Evolutionary conservation across 164 flowering plant species (phyloP), one percentile per base, ranked within the genome.

Genomic region (Magnolia kwangsiensis): DNA sequence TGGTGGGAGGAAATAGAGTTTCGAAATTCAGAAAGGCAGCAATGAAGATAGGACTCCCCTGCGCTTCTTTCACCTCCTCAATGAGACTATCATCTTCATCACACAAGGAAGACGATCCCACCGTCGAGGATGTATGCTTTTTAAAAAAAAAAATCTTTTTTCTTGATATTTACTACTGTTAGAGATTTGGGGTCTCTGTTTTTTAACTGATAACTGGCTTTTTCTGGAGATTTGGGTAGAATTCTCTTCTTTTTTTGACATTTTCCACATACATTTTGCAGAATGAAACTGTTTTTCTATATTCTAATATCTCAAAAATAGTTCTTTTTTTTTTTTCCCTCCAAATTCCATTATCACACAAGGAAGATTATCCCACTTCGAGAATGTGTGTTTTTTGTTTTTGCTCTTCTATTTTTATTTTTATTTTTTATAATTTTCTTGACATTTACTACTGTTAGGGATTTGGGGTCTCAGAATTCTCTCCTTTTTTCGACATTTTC

Each of bases 21-120:
- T 82, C 78, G 31, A 80, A 69, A 51, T 31, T 82, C 55, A 71
- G 82, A 67, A 80, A 27, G 68, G 81, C 71, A 50, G 85, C 79
- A 3, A 73, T 77, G 67, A 80, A 66, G 69, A 78, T 83, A 7
- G 77, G 76, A 16, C 63, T 83, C 10, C 81, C 85, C 63, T 83
- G 85, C 37, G 76, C 75, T 74, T 78, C 78, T 55, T 55, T 55
- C 61, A 55, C 61, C 45, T 78, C 67, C 74, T 72, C 81, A 20
- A 29, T 69, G 23, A 61, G 23, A 51, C 77, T 55, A 16, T 55
- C 61, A 11, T 55, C 61, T 11, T 55, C 61, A 11, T 55, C 61
- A 11, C 61, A 11, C 16, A 55, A 50, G 61, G n/a, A 67, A 23
- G 81, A 75, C 50, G 76, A 83, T 73, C 24, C 73, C 23, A 31